phyloP scores from a whole-genome alignment of 345 rosid species.

The Linum trigynum region DNA sequence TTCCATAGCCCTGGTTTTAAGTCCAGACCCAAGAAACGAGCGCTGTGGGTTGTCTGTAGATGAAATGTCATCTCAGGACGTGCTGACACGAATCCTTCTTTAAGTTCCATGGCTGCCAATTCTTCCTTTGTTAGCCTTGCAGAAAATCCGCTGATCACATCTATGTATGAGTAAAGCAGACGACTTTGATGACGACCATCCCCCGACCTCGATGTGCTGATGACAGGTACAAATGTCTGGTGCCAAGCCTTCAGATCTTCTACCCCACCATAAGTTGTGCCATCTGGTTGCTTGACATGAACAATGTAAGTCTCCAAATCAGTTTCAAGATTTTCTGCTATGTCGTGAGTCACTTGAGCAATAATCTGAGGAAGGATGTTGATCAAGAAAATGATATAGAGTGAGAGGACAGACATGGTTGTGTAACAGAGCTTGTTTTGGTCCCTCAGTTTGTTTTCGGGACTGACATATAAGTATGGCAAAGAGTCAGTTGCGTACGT shows the following conservation, averaged over 20 bases:
- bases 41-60: background rate
- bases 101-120: constrained; percentile 22
- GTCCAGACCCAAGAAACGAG: background rate
- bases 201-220: constrained; percentile 5
- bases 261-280: background rate
- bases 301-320: constrained; percentile 32
- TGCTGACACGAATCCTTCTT: constrained; percentile 28
- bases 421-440: background rate
- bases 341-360: background rate
- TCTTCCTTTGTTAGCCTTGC: constrained; percentile 31
- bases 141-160: constrained; percentile 32
- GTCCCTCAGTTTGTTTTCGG: background rate
- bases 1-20: background rate
- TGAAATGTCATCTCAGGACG: constrained; percentile 24
- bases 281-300: constrained; percentile 24
- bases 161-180: constrained; percentile 23
- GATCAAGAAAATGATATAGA: background rate
- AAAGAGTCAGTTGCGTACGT: background rate
- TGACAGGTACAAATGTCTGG: constrained; percentile 24
- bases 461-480: background rate
- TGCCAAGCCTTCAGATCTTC: constrained; percentile 20
- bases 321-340: constrained; percentile 8
- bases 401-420: background rate
- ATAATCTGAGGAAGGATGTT: background rate
- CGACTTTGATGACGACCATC: constrained; percentile 1